Base-by-base conservation (phyloP, 2,329 filamentous ascomycete genomes). In the Neoascochyta sp. region DNA sequence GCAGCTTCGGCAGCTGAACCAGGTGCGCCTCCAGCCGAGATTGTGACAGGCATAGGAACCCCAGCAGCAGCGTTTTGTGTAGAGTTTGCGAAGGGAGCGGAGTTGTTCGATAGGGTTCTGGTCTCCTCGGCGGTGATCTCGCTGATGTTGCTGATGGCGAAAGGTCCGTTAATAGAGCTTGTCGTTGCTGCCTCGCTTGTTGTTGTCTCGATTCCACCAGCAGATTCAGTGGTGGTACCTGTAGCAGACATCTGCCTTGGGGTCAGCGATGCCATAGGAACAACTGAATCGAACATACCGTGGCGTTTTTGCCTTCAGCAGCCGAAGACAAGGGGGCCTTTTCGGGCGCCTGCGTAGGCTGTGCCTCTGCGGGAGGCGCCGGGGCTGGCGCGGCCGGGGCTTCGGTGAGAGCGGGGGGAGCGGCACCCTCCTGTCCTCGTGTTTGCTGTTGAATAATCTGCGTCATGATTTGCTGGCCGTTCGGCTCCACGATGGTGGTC, bases 11-110 rank as follows among this genome's bases (percentile, higher is more conserved):
- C 39, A 6, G 36, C 31, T 35, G 33, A 9, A 22, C 32, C 36
- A 27, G 32, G 37, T 16, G 28, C 34, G 12, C 34, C 39, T 28
- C 44, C 47, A 17, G 40, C 47, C 7, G 43, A 34, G 12, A 45
- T 32, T 11, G 33, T 44, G 5, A 48, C 41, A 16, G 45, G 32
- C 7, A 43, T 35, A 25, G 40, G 38, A 2, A 45, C 36, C 15
- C 41, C 41, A 24, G 39, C 28, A 18, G 27, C 35, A 12, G 25
- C 17, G 6, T 20, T 24, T n/a, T n/a, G n/a, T n/a, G n/a, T n/a
- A n/a, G n/a, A n/a, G n/a, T n/a, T n/a, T n/a, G n/a, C n/a, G n/a
- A n/a, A n/a, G n/a, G n/a, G n/a, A n/a, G n/a, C n/a, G n/a, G n/a
- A n/a, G n/a, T n/a, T n/a, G n/a, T n/a, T n/a, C n/a, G n/a, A n/a